phyloP scores from a whole-genome alignment of 2,329 filamentous ascomycete genomes.

The Curvularia eragrostidis region DNA sequence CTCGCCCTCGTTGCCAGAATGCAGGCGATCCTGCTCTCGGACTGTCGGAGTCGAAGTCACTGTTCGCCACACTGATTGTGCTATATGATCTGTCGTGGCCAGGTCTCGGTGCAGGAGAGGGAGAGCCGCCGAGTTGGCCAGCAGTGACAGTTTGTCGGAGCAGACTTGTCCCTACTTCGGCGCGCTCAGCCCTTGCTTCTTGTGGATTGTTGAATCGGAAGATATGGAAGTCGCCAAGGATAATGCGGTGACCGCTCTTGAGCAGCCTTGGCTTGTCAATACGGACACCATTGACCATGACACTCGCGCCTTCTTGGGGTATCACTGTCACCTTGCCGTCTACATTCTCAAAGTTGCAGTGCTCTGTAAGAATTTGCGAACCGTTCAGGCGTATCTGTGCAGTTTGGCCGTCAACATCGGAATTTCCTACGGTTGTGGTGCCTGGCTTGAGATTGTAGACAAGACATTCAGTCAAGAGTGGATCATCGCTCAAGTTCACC shows the following conservation, averaged over 20 bases:
- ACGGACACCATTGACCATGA: slow-evolving; percentile 96
- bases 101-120: slow-evolving; percentile 67
- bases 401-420: slow-evolving; percentile 76
- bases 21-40: slow-evolving; percentile 82
- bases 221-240: slow-evolving; percentile 97
- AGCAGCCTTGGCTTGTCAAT: slow-evolving; percentile 85
- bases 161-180: slow-evolving; percentile 76
- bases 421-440: slow-evolving; percentile 91
- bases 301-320: slow-evolving; percentile 87
- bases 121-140: slow-evolving; percentile 68
- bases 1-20: slow-evolving; percentile 69
- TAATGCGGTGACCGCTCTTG: slow-evolving; percentile 91
- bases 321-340: slow-evolving; percentile 93
- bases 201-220: slow-evolving; percentile 98
- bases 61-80: slow-evolving; percentile 74
- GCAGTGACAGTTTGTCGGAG: slow-evolving; percentile 80
- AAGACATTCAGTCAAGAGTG: slow-evolving; percentile 90
- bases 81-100: slow-evolving; percentile 74
- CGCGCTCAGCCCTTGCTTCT: slow-evolving; percentile 90
- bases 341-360: slow-evolving; percentile 92
- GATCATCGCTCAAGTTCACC: slow-evolving; percentile 85
- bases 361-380: slow-evolving; percentile 87
- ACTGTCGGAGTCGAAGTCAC: slow-evolving; percentile 74
- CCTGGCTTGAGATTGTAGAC: slow-evolving; percentile 98
- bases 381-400: slow-evolving; percentile 94